Conservation (phyloP, 163 green algal genomes). For the Smithsoniella earleae region DNA sequence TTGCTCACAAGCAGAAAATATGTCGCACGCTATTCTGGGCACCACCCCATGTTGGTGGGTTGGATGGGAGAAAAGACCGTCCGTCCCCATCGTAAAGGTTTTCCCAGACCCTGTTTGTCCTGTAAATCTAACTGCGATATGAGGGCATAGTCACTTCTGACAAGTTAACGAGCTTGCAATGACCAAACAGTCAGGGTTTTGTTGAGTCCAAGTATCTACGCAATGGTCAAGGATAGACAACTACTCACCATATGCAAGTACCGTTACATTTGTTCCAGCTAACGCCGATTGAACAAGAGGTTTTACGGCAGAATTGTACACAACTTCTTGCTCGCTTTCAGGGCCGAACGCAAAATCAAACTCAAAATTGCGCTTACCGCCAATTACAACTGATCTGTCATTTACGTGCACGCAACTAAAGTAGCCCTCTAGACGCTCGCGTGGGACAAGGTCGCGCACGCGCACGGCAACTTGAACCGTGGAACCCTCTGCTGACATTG, state of each 20-base stretch:
- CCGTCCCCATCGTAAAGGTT: constrained; percentile 19
- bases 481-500: not conserved
- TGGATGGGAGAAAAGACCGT: not conserved
- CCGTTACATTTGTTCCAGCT: not conserved
- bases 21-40: not conserved
- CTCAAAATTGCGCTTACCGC: not conserved
- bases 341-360: constrained; percentile 21
- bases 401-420: not conserved
- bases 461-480: constrained; percentile 12
- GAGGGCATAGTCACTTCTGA: too few species aligned
- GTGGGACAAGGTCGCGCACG: constrained; percentile 11
- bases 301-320: constrained; percentile 14
- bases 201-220: not conserved
- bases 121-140: not conserved
- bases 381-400: not conserved
- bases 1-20: not conserved
- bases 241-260: not conserved
- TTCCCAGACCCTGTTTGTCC: constrained; percentile 25
- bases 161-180: too few species aligned
- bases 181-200: too few species aligned
- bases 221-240: not conserved
- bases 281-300: not conserved
- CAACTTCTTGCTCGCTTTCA: not conserved
- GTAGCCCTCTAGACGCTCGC: constrained; percentile 8
- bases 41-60: not conserved